Conservation (phyloP, 805 yeast species). For the Saccharomyces mikatae region DNA sequence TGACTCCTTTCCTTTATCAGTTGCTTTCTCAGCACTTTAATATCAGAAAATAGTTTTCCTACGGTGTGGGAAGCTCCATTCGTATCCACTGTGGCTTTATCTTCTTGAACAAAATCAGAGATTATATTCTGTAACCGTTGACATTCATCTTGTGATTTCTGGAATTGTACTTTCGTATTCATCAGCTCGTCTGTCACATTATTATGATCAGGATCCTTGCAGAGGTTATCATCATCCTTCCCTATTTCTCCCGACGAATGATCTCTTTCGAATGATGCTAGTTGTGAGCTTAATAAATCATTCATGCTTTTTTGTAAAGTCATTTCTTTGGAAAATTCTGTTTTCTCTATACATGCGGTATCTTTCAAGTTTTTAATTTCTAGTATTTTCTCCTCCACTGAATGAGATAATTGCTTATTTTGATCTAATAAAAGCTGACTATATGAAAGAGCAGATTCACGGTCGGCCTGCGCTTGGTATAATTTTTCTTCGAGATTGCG, state of each 20-base stretch:
- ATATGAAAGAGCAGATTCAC: constrained; percentile 8
- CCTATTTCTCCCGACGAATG: constrained; percentile 37
- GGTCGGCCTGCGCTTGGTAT: background rate
- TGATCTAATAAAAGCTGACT: constrained; percentile 30
- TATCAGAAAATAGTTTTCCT: constrained; percentile 37
- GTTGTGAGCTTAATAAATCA: constrained; percentile 29
- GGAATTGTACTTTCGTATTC: constrained; percentile 27
- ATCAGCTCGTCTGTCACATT: constrained; percentile 30
- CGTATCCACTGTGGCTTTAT: background rate
- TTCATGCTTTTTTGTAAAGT: constrained; percentile 53
- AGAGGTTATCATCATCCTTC: constrained; percentile 43
- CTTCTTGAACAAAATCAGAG: background rate
- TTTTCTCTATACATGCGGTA: constrained; percentile 36
- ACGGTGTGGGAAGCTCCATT: background rate
- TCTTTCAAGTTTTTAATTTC: constrained; percentile 43
- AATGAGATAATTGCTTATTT: constrained; percentile 31
- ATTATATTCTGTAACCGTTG: constrained; percentile 11
- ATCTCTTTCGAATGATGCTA: background rate
- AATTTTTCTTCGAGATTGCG: background rate
- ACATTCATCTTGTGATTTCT: constrained; percentile 22
- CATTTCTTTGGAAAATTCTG: constrained; percentile 49
- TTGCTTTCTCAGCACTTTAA: constrained; percentile 54
- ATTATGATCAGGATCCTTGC: constrained; percentile 27
- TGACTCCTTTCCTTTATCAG: constrained; percentile 61
- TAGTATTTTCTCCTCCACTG: constrained; percentile 37